Percentiles rank a stretch among this genome's conserved stretches.
Conservation (phyloP, 371 early-diverging fungal species). For the Saksenaea oblongispora region DNA sequence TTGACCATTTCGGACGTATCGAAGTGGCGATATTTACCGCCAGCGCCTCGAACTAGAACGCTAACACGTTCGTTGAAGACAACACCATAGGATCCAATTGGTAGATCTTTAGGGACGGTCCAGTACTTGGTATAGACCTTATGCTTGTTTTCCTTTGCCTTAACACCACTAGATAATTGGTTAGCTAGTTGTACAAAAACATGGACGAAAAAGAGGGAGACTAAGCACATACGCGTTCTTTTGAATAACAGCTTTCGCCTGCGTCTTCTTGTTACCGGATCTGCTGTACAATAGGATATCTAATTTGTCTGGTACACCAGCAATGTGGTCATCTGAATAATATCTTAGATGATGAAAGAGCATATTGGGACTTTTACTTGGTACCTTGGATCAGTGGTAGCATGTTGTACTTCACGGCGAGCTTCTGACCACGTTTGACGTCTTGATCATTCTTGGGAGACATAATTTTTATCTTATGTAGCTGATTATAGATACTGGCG, state of each 20-base stretch:
- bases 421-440: constrained; percentile 9
- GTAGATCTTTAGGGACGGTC: constrained; percentile 49
- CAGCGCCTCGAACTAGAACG: constrained; percentile 31
- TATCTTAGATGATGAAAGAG: background rate
- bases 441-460: constrained; percentile 13
- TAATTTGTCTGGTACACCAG: constrained; percentile 18
- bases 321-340: no score
- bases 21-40: no score
- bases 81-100: constrained; percentile 51
- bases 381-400: constrained; percentile 16
- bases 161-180: constrained; percentile 20
- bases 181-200: background rate
- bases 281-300: constrained; percentile 27
- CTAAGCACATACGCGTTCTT: background rate
- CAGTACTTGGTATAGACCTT: constrained; percentile 34
- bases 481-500: constrained; percentile 13
- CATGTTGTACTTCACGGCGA: constrained; percentile 16
- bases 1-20: constrained; percentile 33
- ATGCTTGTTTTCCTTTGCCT: constrained; percentile 29
- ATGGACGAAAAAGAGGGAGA: no score
- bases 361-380: background rate
- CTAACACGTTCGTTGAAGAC: constrained; percentile 26
- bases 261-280: constrained; percentile 23
- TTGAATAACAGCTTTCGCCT: constrained; percentile 5
- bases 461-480: constrained; percentile 16